Base-by-base conservation (phyloP, 163 green algal species). In the Scenedesmus sp. region DNA sequence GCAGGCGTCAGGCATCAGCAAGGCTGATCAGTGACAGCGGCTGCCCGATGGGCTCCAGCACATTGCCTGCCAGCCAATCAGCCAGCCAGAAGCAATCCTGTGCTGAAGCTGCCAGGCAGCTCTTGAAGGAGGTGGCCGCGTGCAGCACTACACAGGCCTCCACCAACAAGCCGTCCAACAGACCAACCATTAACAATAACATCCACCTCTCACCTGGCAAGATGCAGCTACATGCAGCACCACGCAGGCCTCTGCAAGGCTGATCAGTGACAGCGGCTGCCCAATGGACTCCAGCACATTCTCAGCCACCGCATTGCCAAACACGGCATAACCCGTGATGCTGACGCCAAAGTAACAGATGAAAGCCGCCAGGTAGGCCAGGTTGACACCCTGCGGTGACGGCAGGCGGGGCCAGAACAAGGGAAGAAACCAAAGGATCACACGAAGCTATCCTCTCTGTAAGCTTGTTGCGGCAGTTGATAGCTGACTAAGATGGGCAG, bases 281-380 rank as follows among this genome's bases (percentile, higher is more conserved):
- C 66, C 74, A 46, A 83, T 57, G 15, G 74, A 54, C 26, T 54
- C 74, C 74, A 83, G 74, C 74, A 83, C 26, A 7, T 83, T 83
- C 10, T 46, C 74, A 4, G 74, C 34, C 26, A 83, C 74, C 2
- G 74, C 74, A n/a, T 83, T 83, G 74, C 74, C 74, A 57, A 83
- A 83, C 34, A 55, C 34, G 26, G 74, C 74, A 20, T 83, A 83
- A 6, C 74, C 74, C 2, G 74, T n/a, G 5, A 55, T 55, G 8
- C n/a, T 55, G 7, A 83, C 74, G 26, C 74, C 74, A 83, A 83
- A 83, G 74, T 83, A 83, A 55, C 74, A 83, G 74, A 20, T 4
- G 26, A 54, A 57, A 2, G 74, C 34, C 26, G 56, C 26, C 8
- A 55, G 26, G 34, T 83, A 83, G 26, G 74, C 74, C 1, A 55